Conservation (phyloP, 129 eudicot genomes). For the Silybum marianum region DNA sequence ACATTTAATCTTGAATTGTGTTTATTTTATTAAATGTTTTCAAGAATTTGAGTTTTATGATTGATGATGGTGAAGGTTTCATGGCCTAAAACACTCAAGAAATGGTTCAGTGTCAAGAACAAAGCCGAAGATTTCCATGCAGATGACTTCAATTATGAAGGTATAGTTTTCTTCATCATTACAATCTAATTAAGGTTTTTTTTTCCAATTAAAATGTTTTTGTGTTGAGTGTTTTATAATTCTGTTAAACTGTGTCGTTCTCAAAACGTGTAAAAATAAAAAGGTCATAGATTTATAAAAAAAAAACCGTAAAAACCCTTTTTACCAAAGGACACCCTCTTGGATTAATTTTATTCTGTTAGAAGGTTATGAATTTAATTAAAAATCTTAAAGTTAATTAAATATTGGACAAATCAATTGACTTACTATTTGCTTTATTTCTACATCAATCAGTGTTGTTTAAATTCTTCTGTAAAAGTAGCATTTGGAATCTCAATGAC, state of each 20-base stretch:
- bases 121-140: slow-evolving; percentile 83
- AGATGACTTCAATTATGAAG: slow-evolving; percentile 58
- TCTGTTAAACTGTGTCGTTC: too few relatives aligned
- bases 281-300: neutral
- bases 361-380: too few relatives aligned
- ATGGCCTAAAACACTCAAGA: slow-evolving; percentile 90
- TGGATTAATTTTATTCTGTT: too few relatives aligned
- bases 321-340: too few relatives aligned
- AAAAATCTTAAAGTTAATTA: neutral
- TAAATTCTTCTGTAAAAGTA: slow-evolving; percentile 12
- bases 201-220: neutral
- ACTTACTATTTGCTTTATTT: slow-evolving; percentile 33
- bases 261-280: neutral
- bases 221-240: neutral
- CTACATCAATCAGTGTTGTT: slow-evolving; percentile 36
- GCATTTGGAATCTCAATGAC: slow-evolving; percentile 28
- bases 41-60: slow-evolving; percentile 31
- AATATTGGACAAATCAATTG: slow-evolving; percentile 11
- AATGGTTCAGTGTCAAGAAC: slow-evolving; percentile 83
- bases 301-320: too few relatives aligned
- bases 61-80: slow-evolving; percentile 56
- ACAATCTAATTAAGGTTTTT: slow-evolving; percentile 14
- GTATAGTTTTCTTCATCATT: slow-evolving; percentile 29
- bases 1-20: neutral
- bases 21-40: slow-evolving; percentile 2